Base-by-base conservation (phyloP, 768 basidiomycete genomes). In the Strobilomyces dryophilus region DNA sequence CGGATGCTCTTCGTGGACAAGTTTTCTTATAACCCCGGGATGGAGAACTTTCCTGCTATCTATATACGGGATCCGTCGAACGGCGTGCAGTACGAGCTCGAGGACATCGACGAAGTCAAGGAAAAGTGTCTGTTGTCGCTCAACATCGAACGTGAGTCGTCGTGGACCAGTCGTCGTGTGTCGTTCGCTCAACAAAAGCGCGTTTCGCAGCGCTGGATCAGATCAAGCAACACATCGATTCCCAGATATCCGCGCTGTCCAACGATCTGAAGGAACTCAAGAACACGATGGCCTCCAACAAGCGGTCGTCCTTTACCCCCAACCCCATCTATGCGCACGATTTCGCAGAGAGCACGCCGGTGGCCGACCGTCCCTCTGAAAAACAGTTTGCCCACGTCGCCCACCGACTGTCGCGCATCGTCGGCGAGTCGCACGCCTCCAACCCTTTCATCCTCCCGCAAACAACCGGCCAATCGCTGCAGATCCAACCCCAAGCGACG, bases 161-260 rank as follows among this genome's bases (percentile, higher is more conserved):
- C 21, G 11, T 41, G 41, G 18, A 59, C 15, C 35, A 20, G 9
- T n/a, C 6, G 24, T 56, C 32, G 34, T 12, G 34, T 51, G 24
- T 49, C 35, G 56, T 11, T 18, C 51, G 39, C 52, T 59, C 48
- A 63, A 36, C 44, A 8, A 4, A 11, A 11, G 26, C 37, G 8
- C 20, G 29, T 49, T 54, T 51, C 54, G 18, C 61, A 99, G 95
- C 93, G 21, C 84, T 98, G 50, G 95, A 99, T 71, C 95, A 98
- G 68, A 95, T 99, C 69, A 98, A 95, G 67, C 93, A 98, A 64
- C 95, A 99, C 66, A 95, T 99, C 60, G 95, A 99, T 64, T 64
- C 83, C 2, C 94, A 95, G 62, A 95, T 99, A 56, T 84, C 89
- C 0, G 75, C 74, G 0, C 74, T 99, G 17, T 84, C 91, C 29